Base-by-base conservation (phyloP, 1,139 yeast genomes). In the Taphrina wiesneri region DNA sequence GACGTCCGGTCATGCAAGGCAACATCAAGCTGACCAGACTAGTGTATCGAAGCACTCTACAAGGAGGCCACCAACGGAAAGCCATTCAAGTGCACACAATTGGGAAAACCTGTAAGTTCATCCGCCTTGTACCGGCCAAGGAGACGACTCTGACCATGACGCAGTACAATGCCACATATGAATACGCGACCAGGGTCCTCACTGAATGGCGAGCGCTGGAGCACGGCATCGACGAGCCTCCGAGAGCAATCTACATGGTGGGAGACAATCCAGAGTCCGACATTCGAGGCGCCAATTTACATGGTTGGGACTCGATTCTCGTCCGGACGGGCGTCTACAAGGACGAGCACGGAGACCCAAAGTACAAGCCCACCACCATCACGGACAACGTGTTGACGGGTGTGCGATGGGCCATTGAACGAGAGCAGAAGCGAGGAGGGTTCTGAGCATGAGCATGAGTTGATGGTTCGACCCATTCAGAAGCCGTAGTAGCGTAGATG, bases 251-350 rank as follows among this genome's bases (percentile, higher is more conserved):
- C 21, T 89, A 88, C 76, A 89, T 89, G 78, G 95, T 89, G 59
- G 96, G 96, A 71, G 96, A 89, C 75, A 89, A 96, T n/a, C 96
- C 96, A 17, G 96, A 88, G 76, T 86, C 92, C 3, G 96, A 89
- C 76, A 88, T 89, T 70, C 81, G 95, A 74, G 89, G 89, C 77
- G 96, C 96, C 65, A 89, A 89, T 77, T 85, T 91, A 25, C 93
- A 88, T 76, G 96, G 89, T 74, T 89, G 96, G 96, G 85, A 82
- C 75, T 88, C 95, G 23, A 88, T 88, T 68, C 81, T 89, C 74
- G 96, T 89, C 51, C 86, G 88, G 76, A 89, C 96, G 41, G 96
- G 96, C 74, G 96, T 89, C 66, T 88, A 88, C 76, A 86, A 87
- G 77, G 90, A 82, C 47, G 92, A 93, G 26, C 68, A 66, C 36